Evolutionary conservation across 2,329 filamentous ascomycete species (phyloP), one percentile per base, ranked within the genome.

Genomic region (Curvularia spicifera): DNA sequence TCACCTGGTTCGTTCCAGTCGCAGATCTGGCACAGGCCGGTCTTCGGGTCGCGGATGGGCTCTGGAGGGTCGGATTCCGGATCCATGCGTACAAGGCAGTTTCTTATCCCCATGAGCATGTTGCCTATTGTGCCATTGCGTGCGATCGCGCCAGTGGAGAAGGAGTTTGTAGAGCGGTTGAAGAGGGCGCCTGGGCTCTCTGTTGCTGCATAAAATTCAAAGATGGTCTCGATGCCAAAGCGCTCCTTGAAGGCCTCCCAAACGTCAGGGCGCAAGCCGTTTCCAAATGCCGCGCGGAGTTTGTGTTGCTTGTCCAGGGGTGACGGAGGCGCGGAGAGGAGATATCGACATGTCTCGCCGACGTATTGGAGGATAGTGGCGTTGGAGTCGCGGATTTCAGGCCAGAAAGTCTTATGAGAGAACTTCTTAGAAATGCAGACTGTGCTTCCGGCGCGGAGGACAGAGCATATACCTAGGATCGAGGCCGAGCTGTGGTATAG

Each of bases 1-100:
- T 94, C 90, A 12, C 90, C 90, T 1, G 89, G 88, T 37, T 86
- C 81, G 13, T 86, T 84, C 68, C 87, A 88, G 0, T 85, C 77
- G 40, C 83, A 81, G n/a, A 87, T 81, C 22, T 78, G 76, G 1
- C 85, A 90, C 49, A 91, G 87, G 0, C 89, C 88, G 0, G 89
- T 91, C 55, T 81, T 80, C 0, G 85, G 80, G 69, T 91, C 83
- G 15, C 89, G 83, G 43, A 83, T 79, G 42, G 91, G 86, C 28
- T 88, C 86, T 6, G 68, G 65, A 4, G 71, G 61, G 1, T 87
- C 87, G 0, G 87, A 87, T 13, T 87, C 85, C 15, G 87, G 79
- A 65, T 93, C 89, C 53, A 91, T 85, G 28, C 82, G 83, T 1
- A 91, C 88, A 0, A 90, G 84, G 0, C 90, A 78, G 53, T 85